Base-by-base conservation (phyloP, 1,284 basidiomycete genomes). In the Sanghuangporus sanghuang region DNA sequence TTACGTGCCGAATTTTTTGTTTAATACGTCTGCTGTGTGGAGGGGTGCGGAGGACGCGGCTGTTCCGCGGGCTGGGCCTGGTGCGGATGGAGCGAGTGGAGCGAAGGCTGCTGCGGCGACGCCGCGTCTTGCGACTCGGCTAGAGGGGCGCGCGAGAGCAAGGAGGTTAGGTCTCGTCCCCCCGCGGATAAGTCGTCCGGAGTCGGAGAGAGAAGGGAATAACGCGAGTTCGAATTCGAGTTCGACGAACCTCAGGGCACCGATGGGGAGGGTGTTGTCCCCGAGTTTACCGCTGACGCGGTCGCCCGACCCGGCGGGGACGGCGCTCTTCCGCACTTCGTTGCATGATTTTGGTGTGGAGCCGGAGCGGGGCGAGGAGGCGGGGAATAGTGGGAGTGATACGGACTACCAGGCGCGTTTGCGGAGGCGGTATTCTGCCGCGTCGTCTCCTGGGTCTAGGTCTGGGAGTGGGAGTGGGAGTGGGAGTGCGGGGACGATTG, bases 1-100 rank as follows among this genome's bases (percentile, higher is more conserved):
- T 65, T 50, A 50, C 67, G 49, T 36, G 53, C 61, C 65, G 49
- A 42, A 44, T 62, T 49, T 57, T 14, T n/a, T 52, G n/a, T 23
- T 52, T 8, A 23, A 52, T 23, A 32, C 49, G 49, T 52, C 49
- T 8, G 49, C 49, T 9, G 18, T 52, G 6, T 32, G 21, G 18
- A 27, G 27, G 7, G 49, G 49, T 32, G 14, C 12, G 49, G 49
- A 52, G 12, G 49, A 32, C 23, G 49, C 49, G 12, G 12, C 49
- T 23, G 9, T 1, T 52, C 18, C 27, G 12, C 21, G 49, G 4
- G 18, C 11, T 2, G 14, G n/a, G 1, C 49, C 27, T 4, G 27
- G 21, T 27, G 27, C 2, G 12, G 49, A 32, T n/a, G 27, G 49
- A 4, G 42, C n/a, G 27, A 32, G 27, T 32, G 27, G 27, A 3